Evolutionary conservation across 108 stramenopile species (phyloP).

Genomic region (Aurantiochytrium sp.): DNA sequence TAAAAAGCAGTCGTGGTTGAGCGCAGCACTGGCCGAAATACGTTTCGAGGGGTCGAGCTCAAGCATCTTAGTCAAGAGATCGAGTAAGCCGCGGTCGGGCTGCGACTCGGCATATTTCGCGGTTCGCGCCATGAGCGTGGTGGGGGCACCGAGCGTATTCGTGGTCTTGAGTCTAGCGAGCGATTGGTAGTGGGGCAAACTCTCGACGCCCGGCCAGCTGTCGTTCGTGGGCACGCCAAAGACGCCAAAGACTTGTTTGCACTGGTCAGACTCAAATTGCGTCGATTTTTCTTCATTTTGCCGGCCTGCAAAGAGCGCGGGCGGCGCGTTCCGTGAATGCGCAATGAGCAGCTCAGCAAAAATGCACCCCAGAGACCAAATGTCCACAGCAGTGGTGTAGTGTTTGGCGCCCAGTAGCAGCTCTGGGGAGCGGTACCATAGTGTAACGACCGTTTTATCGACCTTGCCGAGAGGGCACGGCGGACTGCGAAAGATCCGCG

Average conservation of each 20-base stretch:
- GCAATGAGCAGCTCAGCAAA: constrained; percentile 82
- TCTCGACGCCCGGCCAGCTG: background rate
- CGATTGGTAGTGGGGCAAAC: background rate
- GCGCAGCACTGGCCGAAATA: background rate
- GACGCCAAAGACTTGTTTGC: background rate
- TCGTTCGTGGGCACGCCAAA: background rate
- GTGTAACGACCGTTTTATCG: constrained; percentile 84
- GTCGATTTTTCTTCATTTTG: background rate
- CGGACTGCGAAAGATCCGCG: constrained; percentile 71
- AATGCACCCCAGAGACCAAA: constrained; percentile 93
- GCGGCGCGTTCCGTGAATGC: background rate
- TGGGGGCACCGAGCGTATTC: background rate
- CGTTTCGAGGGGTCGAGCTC: background rate
- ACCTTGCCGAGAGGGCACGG: constrained; percentile 55
- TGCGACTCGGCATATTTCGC: background rate
- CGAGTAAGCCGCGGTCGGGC: background rate
- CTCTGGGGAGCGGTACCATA: constrained; percentile 97
- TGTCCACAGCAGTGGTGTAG: constrained; percentile 81
- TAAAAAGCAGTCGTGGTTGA: background rate
- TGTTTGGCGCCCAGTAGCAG: constrained; percentile 75
- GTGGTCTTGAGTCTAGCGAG: background rate
- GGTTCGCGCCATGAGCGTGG: background rate
- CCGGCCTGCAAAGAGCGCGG: background rate
- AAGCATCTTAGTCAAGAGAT: background rate
- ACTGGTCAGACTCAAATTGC: background rate